A percentile compares a stretch with the other conserved stretches of the same genome.
These are phyloP conservation scores for Trichoderma endophyticum DNA, from an alignment of 2,329 filamentous ascomycete species.

Conservation along the genomic window DNA sequence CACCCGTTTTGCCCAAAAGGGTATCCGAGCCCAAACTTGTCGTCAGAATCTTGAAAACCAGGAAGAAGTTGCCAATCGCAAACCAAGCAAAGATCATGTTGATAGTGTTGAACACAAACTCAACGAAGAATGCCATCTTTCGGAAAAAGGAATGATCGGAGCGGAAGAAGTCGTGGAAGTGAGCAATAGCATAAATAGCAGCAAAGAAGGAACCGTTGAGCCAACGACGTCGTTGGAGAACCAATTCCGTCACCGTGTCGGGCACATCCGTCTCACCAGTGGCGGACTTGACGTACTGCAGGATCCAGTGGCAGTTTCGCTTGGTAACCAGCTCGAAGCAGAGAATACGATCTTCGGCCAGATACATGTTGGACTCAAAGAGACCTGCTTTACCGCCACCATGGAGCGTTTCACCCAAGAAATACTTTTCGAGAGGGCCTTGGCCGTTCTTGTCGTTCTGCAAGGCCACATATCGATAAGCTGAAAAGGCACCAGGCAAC, in stretches of 20 bases:
- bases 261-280: slow-evolving; percentile 97
- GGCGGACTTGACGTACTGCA: slow-evolving; percentile 97
- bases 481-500: slow-evolving; percentile 95
- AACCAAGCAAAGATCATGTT: slow-evolving; percentile 99
- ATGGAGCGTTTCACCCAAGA: slow-evolving; percentile 94
- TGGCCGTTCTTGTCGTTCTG: slow-evolving; percentile 96
- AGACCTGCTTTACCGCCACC: slow-evolving; percentile 87
- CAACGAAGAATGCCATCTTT: slow-evolving; percentile 85
- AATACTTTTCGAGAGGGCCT: slow-evolving; percentile 93
- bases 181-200: slow-evolving; percentile 88
- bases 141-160: slow-evolving; percentile 84
- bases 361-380: slow-evolving; percentile 99
- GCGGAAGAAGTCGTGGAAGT: slow-evolving; percentile 95
- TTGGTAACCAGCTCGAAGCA: slow-evolving; percentile 98
- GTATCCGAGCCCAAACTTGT: slow-evolving; percentile 68
- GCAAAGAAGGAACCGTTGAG: slow-evolving; percentile 98
- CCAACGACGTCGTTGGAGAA: slow-evolving; percentile 94
- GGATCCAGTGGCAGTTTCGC: slow-evolving; percentile 93
- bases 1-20: slow-evolving; percentile 73
- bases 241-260: slow-evolving; percentile 88
- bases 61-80: slow-evolving; percentile 96
- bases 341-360: slow-evolving; percentile 96
- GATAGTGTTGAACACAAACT: slow-evolving; percentile 90
- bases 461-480: slow-evolving; percentile 88
- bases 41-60: slow-evolving; percentile 96